Evolutionary conservation across 495 filamentous ascomycete species (phyloP), one percentile per base, ranked within the genome.

Genomic region (Penicillium lagena): DNA sequence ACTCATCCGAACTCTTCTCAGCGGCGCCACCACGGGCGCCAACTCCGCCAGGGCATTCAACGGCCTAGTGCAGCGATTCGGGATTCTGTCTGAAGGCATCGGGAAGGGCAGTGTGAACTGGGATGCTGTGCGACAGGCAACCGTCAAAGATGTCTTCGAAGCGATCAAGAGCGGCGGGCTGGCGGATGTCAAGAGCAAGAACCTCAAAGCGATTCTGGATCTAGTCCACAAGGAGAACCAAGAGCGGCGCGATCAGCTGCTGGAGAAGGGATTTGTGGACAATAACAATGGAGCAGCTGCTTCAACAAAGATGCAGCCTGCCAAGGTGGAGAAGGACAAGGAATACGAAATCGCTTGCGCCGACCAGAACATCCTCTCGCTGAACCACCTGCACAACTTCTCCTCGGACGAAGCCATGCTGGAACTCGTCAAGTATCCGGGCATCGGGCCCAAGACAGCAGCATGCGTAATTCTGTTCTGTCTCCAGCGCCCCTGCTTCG

Each of bases 391-490:
- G 12, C 86, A 86, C 49, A 66, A 66, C 11, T 64, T 94, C 43
- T 60, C 67, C 13, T 81, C 76, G 10, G 75, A 87, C 12, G 76
- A 87, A 22, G 88, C 82, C 1, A 85, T 95, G 77, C 66, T 67
- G 8, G 79, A 83, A 43, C 73, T 97, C 31, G 77, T 81, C 39
- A 82, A 77, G 42, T 93, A 83, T 37, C 85, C 85, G 3, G 93
- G 91, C 4, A 87, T 97, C 46, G 93, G 90, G 0, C 82, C 87
- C 42, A 98, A 98, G 67, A 95, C 90, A 1, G 86, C 90, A 4
- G 83, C 87, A 7, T 98, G 93, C 51, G 86, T 91, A 11, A 64
- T 85, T 10, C 71, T 91, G 2, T 94, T 94, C 60, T 90, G 86
- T 60, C 75, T 94, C 17, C 78, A 79, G 50, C 76, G 79, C 10